Conservation (phyloP, 805 yeast species). For the Alloascoidea africana region DNA sequence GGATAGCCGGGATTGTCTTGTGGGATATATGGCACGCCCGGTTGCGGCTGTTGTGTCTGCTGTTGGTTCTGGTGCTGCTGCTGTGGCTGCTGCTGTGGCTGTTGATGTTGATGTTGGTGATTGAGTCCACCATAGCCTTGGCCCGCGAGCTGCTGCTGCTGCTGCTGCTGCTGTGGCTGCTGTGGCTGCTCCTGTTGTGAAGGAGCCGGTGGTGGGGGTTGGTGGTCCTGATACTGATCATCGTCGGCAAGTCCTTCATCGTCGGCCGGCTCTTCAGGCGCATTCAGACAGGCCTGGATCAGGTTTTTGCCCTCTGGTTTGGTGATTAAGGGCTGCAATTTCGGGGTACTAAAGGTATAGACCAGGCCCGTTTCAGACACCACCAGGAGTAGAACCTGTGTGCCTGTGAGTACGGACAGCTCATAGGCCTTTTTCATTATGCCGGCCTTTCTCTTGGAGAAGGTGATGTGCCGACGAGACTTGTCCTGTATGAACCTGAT, state of each 20-base stretch:
- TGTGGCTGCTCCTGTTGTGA: conserved; percentile 16
- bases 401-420: conserved; percentile 89
- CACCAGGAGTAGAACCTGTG: conserved; percentile 87
- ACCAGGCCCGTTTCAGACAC: conserved; percentile 98
- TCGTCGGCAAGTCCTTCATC: conserved; percentile 45
- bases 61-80: conserved; percentile 10
- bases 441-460: conserved; percentile 96
- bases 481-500: conserved; percentile 95
- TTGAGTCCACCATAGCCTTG: conserved; percentile 24
- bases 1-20: no score
- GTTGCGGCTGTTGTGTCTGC: conserved; percentile 5
- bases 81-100: conserved; percentile 8
- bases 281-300: conserved; percentile 92
- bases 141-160: conserved; percentile 27
- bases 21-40: conserved; percentile 1
- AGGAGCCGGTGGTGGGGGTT: conserved; percentile 15
- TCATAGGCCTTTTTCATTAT: conserved; percentile 99
- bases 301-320: conserved; percentile 94
- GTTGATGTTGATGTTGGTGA: conserved; percentile 10
- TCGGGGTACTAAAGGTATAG: conserved; percentile 97
- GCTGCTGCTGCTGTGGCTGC: conserved; percentile 18
- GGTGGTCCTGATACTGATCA: conserved; percentile 22
- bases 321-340: conserved; percentile 93
- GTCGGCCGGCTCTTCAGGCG: conserved; percentile 74
- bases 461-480: conserved; percentile 94